Conservation (phyloP, 176 grass and related monocot genomes). For the Zizania latifolia region DNA sequence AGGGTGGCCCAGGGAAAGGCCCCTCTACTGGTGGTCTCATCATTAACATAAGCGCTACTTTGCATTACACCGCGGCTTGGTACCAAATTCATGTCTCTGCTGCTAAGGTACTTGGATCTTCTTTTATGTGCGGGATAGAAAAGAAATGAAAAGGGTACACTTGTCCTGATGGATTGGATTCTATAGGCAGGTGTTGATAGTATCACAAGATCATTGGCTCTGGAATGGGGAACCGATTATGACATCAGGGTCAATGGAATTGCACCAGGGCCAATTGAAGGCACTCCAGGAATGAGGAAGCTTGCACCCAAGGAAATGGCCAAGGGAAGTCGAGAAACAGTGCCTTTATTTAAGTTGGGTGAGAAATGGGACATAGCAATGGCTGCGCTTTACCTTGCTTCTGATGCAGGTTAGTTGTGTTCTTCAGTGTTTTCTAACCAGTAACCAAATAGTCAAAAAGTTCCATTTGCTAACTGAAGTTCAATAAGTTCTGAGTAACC, state of each 20-base stretch:
- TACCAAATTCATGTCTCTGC: constrained; percentile 90
- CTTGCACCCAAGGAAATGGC: constrained; percentile 87
- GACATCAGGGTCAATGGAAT: constrained; percentile 89
- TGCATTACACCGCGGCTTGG: constrained; percentile 82
- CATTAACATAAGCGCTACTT: constrained; percentile 86
- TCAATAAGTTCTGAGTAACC: neutral
- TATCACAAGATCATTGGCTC: constrained; percentile 79
- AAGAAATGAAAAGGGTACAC: neutral
- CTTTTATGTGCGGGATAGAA: neutral
- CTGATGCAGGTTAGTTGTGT: constrained; percentile 52
- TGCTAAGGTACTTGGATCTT: constrained; percentile 57
- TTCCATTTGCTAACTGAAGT: neutral
- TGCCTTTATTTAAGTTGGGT: constrained; percentile 69
- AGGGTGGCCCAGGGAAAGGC: constrained; percentile 56
- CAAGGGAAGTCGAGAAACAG: constrained; percentile 21
- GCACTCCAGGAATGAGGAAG: constrained; percentile 86
- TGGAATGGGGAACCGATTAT: constrained; percentile 98
- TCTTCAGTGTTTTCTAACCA: neutral
- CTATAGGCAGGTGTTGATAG: constrained; percentile 85
- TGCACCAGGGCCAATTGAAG: constrained; percentile 75
- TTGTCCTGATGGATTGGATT: constrained; percentile 9
- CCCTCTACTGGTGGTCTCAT: constrained; percentile 66
- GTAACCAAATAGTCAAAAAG: neutral
- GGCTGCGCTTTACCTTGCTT: constrained; percentile 85
- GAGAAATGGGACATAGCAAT: constrained; percentile 91